Conservation (phyloP, 2,329 filamentous ascomycete genomes). For the Zymoseptoria tritici region DNA sequence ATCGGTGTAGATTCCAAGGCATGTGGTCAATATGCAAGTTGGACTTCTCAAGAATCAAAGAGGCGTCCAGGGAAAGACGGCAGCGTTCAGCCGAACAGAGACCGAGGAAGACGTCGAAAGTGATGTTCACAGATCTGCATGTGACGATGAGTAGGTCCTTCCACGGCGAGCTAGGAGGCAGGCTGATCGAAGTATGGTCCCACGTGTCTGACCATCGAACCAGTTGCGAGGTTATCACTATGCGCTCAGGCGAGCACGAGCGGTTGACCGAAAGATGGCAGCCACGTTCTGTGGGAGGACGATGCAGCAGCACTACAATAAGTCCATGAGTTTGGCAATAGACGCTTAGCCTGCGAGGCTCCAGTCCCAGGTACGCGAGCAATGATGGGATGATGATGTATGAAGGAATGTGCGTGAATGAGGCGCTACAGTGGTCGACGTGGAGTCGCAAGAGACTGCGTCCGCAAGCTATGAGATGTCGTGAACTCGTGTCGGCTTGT, state of each 20-base stretch:
- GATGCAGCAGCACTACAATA: background rate
- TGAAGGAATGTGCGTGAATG: background rate
- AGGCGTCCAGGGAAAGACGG: background rate
- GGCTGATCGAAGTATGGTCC: background rate
- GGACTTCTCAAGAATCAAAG: background rate
- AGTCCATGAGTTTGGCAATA: background rate
- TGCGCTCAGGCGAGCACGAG: too few species aligned
- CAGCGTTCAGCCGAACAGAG: background rate
- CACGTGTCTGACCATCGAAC: background rate
- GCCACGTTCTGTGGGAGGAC: background rate
- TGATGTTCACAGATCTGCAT: background rate
- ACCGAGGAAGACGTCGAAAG: background rate
- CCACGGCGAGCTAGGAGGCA: background rate
- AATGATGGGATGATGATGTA: background rate
- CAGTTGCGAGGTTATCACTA: too few species aligned
- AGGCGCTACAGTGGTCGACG: background rate
- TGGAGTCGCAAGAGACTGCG: background rate
- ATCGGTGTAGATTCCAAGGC: background rate
- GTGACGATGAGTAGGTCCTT: background rate
- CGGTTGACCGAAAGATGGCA: background rate
- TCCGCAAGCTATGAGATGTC: background rate
- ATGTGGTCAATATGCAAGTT: background rate
- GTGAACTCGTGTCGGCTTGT: background rate
- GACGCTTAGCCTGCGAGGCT: background rate
- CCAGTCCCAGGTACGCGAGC: background rate